phyloP scores from a whole-genome alignment of 768 basidiomycete species.

The Psilocybe cyanescens region DNA sequence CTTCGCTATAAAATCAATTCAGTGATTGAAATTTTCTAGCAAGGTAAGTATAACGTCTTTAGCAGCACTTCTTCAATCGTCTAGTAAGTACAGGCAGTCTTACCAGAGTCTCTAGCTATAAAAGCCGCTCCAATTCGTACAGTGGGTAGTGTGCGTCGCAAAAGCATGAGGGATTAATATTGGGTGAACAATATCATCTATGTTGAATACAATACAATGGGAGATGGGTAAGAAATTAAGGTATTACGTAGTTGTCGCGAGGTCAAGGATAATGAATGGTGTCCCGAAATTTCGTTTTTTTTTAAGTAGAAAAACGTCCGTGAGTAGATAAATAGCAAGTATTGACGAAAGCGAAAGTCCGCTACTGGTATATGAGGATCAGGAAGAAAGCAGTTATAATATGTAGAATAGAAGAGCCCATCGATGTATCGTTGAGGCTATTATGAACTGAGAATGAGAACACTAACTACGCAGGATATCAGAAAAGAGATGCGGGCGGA shows the following conservation, averaged over 20 bases:
- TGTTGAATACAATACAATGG: too few species aligned
- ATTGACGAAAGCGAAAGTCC: background rate
- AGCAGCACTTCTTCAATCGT: too few species aligned
- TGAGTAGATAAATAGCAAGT: background rate
- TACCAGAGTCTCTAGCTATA: too few species aligned
- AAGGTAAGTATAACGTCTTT: too few species aligned
- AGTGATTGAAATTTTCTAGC: too few species aligned
- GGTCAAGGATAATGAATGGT: background rate
- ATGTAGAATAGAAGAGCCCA: background rate
- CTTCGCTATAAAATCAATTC: background rate
- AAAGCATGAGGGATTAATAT: too few species aligned
- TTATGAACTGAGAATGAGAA: slow-evolving; percentile 5
- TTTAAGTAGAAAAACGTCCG: background rate
- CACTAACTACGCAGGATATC: slow-evolving; percentile 4
- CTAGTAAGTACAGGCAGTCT: too few species aligned
- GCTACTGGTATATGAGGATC: background rate
- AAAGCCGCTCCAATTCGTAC: too few species aligned
- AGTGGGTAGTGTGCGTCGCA: too few species aligned
- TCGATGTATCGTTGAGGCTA: background rate
- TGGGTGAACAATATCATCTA: too few species aligned
- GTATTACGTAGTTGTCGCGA: background rate
- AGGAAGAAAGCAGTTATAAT: background rate
- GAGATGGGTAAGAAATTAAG: too few species aligned
- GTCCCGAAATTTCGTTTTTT: background rate
- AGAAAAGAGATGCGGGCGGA: background rate